Base-by-base conservation (phyloP, 1,284 basidiomycete genomes). In the Melampsora medusae region DNA sequence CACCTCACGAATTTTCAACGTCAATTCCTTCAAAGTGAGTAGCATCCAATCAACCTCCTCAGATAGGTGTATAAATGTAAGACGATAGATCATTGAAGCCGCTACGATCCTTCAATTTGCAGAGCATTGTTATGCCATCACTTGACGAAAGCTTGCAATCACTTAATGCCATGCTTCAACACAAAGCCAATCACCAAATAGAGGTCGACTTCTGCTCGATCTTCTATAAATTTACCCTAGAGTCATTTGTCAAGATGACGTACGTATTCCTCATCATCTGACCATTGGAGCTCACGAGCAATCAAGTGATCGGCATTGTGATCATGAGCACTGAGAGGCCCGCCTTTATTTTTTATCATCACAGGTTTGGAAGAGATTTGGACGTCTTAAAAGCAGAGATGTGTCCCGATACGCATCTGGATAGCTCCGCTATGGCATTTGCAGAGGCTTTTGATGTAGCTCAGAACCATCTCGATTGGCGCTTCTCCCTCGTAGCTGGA, bases 311-410 rank as follows among this genome's bases (percentile, higher is more conserved):
- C 14, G 42, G 10, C 10, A 42, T 42, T 3, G 42, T 42, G 10
- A 42, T 14, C 53, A 59, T 59, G n/a, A 22, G n/a, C n/a, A 22
- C 14, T 59, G 14, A 59, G 19, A 9, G 9, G 2, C 9, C 5
- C 9, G 9, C 53, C 28, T 59, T 59, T 19, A 0, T 10, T 3
- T 22, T n/a, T 28, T 7, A 59, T 67, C 2, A 25, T 56, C 16
- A 68, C 25, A 75, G 72, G 28, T 68, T 75, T 62, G 66, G 66
- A 60, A 67, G 38, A 46, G 22, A 33, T 17, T 62, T 75, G 53
- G 66, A 59, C 14, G 16, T 75, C 9, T 22, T 59, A 22, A 59
- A 59, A 59, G 53, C 17, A 22, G 53, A 59, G 19, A 59, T 22
- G 28, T 59, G n/a, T 17, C 53, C 53, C 5, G 19, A 59, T 22